Percentiles rank a stretch among this genome's conserved stretches.
Evolutionary conservation across 2,329 filamentous ascomycete genomes (phyloP).

Genomic region (Zymoseptoria passerinii): DNA sequence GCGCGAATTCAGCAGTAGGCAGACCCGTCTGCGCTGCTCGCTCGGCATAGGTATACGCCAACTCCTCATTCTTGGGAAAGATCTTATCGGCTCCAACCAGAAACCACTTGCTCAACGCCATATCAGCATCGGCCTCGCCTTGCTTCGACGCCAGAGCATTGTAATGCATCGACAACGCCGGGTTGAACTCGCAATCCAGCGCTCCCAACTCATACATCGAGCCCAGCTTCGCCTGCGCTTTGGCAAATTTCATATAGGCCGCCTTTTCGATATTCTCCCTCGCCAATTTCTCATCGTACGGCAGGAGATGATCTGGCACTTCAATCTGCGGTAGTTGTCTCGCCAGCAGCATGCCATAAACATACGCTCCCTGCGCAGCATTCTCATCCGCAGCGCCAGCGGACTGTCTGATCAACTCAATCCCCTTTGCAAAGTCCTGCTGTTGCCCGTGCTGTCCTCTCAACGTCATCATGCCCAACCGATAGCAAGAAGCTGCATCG

Average conservation of each 20-base stretch:
- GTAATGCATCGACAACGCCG: conserved; percentile 86
- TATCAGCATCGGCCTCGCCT: conserved; percentile 85
- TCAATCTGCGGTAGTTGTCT: conserved; percentile 84
- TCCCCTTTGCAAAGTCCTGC: conserved; percentile 68
- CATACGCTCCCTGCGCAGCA: conserved; percentile 88
- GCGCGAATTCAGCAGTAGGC: conserved; percentile 85
- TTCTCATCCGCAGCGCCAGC: conserved; percentile 90
- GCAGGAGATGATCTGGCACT: conserved; percentile 63
- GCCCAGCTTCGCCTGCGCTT: conserved; percentile 95
- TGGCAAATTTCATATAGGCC: conserved; percentile 89
- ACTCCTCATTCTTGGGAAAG: conserved; percentile 90
- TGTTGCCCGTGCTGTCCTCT: conserved; percentile 85
- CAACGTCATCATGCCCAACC: conserved; percentile 94
- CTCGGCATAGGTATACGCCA: conserved; percentile 85
- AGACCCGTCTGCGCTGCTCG: conserved; percentile 75
- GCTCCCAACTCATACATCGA: conserved; percentile 91
- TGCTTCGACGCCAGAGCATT: conserved; percentile 88
- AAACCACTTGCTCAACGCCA: conserved; percentile 98
- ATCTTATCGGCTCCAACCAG: conserved; percentile 87
- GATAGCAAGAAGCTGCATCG: conserved; percentile 80
- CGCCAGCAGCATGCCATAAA: conserved; percentile 80
- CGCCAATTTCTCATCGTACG: conserved; percentile 63
- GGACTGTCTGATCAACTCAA: conserved; percentile 75
- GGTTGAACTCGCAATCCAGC: conserved; percentile 89
- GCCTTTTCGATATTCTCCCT: conserved; percentile 92